Evolutionary conservation across 2,329 filamentous ascomycete genomes (phyloP).

Genomic region (Aspergillus ochraceoroseus): DNA sequence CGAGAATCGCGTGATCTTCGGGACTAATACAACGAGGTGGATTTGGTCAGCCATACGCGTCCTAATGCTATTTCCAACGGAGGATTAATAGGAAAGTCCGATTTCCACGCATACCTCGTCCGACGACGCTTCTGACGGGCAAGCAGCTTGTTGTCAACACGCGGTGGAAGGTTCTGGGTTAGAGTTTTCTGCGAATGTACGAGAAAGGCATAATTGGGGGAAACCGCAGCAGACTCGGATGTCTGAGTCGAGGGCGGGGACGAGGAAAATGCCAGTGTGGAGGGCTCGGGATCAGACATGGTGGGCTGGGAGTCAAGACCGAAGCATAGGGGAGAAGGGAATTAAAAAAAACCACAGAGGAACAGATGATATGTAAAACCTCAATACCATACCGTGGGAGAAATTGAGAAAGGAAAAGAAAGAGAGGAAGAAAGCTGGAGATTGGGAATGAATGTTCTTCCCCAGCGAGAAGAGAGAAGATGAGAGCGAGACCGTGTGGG

Average conservation of each 20-base stretch:
- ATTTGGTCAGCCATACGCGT: conserved; percentile 10
- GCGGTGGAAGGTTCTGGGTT: conserved; percentile 52
- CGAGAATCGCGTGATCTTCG: conserved; percentile 82
- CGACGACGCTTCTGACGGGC: conserved; percentile 58
- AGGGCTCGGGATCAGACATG: conserved; percentile 38
- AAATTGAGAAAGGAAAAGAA: conserved; percentile 3
- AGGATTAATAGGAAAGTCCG: conserved; percentile 6
- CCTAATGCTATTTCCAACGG: not conserved
- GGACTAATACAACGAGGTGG: conserved; percentile 51
- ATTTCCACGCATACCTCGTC: conserved; percentile 50
- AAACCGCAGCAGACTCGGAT: conserved; percentile 31
- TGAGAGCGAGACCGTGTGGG: conserved; percentile 14
- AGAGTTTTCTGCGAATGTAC: conserved; percentile 56
- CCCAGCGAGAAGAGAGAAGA: conserved; percentile 1
- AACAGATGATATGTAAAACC: conserved; percentile 11
- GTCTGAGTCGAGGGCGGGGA: conserved; percentile 34
- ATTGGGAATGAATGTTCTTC: conserved; percentile 19
- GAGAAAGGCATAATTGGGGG: conserved; percentile 52
- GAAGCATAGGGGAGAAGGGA: conserved; percentile 14
- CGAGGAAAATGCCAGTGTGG: conserved; percentile 28
- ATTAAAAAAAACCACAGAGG: conserved; percentile 12
- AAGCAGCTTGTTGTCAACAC: conserved; percentile 56
- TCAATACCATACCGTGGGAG: conserved; percentile 7
- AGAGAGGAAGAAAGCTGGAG: not conserved
- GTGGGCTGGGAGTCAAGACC: conserved; percentile 21